phyloP scores from a whole-genome alignment of 345 rosid species.

The Salix caprea region DNA sequence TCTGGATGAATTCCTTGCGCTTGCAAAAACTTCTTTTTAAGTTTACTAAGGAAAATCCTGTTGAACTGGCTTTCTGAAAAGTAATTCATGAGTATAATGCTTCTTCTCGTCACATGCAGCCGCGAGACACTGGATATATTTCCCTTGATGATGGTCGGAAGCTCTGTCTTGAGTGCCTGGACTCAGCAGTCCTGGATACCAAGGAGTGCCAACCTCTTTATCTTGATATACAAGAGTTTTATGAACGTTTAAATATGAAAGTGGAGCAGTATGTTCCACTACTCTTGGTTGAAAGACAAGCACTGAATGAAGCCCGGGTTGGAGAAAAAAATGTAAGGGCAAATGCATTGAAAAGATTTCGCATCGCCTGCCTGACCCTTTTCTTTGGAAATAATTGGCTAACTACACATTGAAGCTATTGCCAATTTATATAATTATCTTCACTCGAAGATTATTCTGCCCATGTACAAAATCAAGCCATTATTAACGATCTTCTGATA shows the following conservation, averaged over 20 bases:
- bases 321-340: slow-evolving; percentile 78
- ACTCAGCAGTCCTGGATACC: slow-evolving; percentile 32
- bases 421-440: background rate
- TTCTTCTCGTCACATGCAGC: slow-evolving; percentile 16
- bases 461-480: background rate
- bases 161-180: slow-evolving; percentile 37
- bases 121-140: slow-evolving; percentile 28
- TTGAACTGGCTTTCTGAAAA: background rate
- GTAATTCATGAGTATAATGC: slow-evolving; percentile 3
- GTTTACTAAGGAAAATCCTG: background rate
- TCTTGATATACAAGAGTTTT: slow-evolving; percentile 29
- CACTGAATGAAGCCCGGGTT: slow-evolving; percentile 32
- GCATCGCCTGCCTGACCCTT: background rate
- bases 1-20: slow-evolving; percentile 12
- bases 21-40: background rate
- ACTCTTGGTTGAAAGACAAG: slow-evolving; percentile 35
- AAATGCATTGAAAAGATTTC: slow-evolving; percentile 1
- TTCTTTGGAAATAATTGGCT: background rate
- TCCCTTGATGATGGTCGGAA: slow-evolving; percentile 33
- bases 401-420: background rate
- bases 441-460: background rate
- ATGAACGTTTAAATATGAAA: slow-evolving; percentile 27
- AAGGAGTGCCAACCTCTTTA: slow-evolving; percentile 28
- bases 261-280: slow-evolving; percentile 33
- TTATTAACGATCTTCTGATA: background rate